A percentile compares a stretch with the other conserved stretches of the same genome.
These are phyloP conservation scores for Talaromyces borbonicus DNA, from an alignment of 495 filamentous ascomycete genomes.

Conservation along the genomic window DNA sequence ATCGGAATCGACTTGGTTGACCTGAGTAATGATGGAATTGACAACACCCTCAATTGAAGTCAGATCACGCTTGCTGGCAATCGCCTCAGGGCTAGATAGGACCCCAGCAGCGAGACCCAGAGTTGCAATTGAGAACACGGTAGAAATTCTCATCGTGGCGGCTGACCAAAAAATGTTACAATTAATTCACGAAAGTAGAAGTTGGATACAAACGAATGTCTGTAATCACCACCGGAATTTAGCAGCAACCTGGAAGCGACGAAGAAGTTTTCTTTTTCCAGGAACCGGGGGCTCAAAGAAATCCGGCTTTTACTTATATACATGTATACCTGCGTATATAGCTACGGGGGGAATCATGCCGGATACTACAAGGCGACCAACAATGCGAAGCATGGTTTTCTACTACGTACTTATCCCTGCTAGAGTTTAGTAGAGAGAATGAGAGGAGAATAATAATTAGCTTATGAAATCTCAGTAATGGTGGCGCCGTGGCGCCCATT, in stretches of 20 bases:
- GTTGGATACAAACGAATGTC: background rate
- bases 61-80: background rate
- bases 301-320: no score
- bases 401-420: no score
- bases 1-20: background rate
- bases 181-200: background rate
- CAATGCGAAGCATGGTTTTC: no score
- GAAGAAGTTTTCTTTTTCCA: no score
- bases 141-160: background rate
- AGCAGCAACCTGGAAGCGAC: no score
- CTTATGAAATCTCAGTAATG: background rate
- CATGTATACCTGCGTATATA: no score
- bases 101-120: background rate
- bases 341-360: no score
- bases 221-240: no score
- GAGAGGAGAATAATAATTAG: no score
- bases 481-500: background rate
- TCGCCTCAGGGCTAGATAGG: background rate
- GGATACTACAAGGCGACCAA: no score
- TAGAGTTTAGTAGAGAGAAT: no score
- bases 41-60: conserved; percentile 5
- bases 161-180: background rate
- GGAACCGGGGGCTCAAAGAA: no score
- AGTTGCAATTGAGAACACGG: background rate
- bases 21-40: background rate